Evolutionary conservation across 2,329 filamentous ascomycete species (phyloP), one percentile per base, ranked within the genome.

Genomic region (Ascochyta koolunga): DNA sequence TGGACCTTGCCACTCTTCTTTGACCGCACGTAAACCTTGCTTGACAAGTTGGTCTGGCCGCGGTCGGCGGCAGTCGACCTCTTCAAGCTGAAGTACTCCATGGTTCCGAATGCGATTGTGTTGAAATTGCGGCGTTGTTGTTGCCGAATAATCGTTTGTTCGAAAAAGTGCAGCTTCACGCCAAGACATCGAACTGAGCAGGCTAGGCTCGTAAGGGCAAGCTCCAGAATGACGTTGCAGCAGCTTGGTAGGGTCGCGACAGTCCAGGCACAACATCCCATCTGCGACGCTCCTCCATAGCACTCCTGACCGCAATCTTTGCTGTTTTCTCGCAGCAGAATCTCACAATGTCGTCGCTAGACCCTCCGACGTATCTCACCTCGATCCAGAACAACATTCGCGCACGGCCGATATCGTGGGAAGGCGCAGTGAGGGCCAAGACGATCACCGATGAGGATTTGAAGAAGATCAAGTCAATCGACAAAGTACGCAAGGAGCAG

Each of bases 361-460:
- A 97, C 74, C 89, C 91, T 66, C 93, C 93, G 55, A 90, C 90
- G 55, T 97, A 97, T 77, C 85, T 90, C 62, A 83, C 86, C 73
- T 93, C 91, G 65, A 84, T 97, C 66, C 93, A 96, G 81, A 96
- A 91, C 85, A 98, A 98, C 82, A 96, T 98, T 76, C 91, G 95
- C 73, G 89, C 91, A 72, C 87, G 95, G 65, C 93, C 93, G 62
- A 96, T 99, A 78, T 93, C 93, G 54, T 99, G 95, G 95, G 93
- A 98, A 78, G 93, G 93, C 69, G 93, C 93, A 69, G 91, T 96
- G 64, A 87, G 95, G 76, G 91, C 91, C 67, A 91, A 93, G 76
- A 95, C 91, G 71, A 90, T 99, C 78, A 96, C 90, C 54, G 93
- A 98, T 66, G 88, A 90, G 65, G 93, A 99, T 77, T 86, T 97